A percentile compares a stretch with the other conserved stretches of the same genome.
phyloP scores from a whole-genome alignment of 306 rosid genomes.

The Pyrus bretschneideri region DNA sequence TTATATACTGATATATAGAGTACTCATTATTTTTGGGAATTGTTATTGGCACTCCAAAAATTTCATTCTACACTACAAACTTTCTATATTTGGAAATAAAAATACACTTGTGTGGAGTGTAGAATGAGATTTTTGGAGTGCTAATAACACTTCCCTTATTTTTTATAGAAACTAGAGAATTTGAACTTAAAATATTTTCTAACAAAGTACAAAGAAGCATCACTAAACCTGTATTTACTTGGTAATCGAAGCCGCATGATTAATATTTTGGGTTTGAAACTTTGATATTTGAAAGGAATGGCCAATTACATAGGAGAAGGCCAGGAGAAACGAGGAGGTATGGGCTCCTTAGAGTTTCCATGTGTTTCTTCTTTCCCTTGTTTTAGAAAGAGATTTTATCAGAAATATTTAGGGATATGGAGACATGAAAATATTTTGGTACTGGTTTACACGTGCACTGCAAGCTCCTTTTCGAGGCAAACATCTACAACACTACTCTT shows the following conservation, averaged over 20 bases:
- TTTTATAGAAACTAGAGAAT: not conserved
- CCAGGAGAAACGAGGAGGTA: slow-evolving; percentile 21
- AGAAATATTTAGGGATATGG: slow-evolving; percentile 11
- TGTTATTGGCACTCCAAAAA: too few species aligned
- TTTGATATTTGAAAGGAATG: not conserved
- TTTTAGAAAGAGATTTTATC: not conserved
- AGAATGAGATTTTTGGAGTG: too few species aligned
- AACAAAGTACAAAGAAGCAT: not conserved
- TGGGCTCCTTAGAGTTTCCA: slow-evolving; percentile 22
- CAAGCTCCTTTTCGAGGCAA: slow-evolving; percentile 82
- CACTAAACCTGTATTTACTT: not conserved
- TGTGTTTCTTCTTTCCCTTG: not conserved
- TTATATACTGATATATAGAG: not conserved
- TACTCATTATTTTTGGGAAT: not conserved
- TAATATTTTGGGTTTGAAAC: not conserved
- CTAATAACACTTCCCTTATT: not conserved
- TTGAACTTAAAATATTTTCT: not conserved
- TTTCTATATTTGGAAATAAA: too few species aligned
- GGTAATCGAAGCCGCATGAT: not conserved
- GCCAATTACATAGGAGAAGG: not conserved
- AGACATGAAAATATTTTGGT: slow-evolving; percentile 36
- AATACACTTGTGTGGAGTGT: too few species aligned
- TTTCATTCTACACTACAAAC: too few species aligned
- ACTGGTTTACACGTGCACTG: slow-evolving; percentile 76
- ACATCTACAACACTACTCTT: slow-evolving; percentile 20